Evolutionary conservation across 805 yeast species (phyloP).

Genomic region (Ogataea wickerhamii): DNA sequence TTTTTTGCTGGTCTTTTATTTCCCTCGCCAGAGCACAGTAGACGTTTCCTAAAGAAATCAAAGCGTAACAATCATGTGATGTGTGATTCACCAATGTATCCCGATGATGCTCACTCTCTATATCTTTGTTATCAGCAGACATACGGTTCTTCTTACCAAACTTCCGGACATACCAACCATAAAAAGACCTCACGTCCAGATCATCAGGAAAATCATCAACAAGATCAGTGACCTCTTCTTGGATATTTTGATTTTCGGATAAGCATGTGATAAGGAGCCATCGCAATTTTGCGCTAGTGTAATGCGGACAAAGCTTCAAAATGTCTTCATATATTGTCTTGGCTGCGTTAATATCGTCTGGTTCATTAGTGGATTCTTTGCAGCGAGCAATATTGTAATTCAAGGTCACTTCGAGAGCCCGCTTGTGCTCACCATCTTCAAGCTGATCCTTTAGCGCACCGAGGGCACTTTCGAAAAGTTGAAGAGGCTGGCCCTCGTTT

Average conservation of each 20-base stretch:
- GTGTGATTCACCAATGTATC: slow-evolving; percentile 78
- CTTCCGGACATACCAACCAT: slow-evolving; percentile 80
- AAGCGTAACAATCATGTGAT: slow-evolving; percentile 86
- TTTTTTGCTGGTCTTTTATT: slow-evolving; percentile 53
- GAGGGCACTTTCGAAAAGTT: slow-evolving; percentile 41
- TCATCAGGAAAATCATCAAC: slow-evolving; percentile 54
- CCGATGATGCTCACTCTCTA: slow-evolving; percentile 78
- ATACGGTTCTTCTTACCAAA: slow-evolving; percentile 51
- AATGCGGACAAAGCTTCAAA: slow-evolving; percentile 60
- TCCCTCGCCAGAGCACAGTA: slow-evolving; percentile 83
- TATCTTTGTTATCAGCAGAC: slow-evolving; percentile 44
- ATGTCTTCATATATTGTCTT: slow-evolving; percentile 49
- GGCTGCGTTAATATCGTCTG: slow-evolving; percentile 28
- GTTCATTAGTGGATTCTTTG: slow-evolving; percentile 31
- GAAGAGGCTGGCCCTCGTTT: slow-evolving; percentile 44
- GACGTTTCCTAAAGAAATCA: slow-evolving; percentile 85
- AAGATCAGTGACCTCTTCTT: slow-evolving; percentile 51
- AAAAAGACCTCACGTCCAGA: slow-evolving; percentile 83
- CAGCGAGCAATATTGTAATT: slow-evolving; percentile 77
- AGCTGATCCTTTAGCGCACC: slow-evolving; percentile 36
- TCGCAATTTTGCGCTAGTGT: slow-evolving; percentile 73
- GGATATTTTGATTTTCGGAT: slow-evolving; percentile 46
- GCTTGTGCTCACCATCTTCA: slow-evolving; percentile 14
- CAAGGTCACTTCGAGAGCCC: slow-evolving; percentile 41
- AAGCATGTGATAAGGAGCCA: slow-evolving; percentile 57